Base-by-base conservation (phyloP, 371 early-diverging fungal genomes). In the Syncephalastrum monosporum region DNA sequence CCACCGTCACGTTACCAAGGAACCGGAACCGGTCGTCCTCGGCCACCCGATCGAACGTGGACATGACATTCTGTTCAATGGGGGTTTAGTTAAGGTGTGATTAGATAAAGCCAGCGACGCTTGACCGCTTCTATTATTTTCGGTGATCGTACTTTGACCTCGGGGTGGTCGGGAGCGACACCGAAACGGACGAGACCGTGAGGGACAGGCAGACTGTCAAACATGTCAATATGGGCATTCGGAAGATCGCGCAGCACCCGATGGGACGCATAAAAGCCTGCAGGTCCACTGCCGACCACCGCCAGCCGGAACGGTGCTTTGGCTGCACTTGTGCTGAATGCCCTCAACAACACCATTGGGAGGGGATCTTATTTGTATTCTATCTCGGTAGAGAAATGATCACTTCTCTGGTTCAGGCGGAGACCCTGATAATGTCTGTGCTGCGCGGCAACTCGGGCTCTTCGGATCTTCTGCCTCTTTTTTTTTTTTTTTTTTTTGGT, bases 121-220 rank as follows among this genome's bases (percentile, higher is more conserved):
- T 21, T 21, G 21, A 21, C 21, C 2, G 1, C 21, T 21, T 4
- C 33, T 4, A 33, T 7, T 33, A 12, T 33, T 5, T 2, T 8
- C 38, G 10, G 5, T 29, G 21, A 17, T 12, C 42, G 2, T 84
- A 91, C 91, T 84, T 97, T 97, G 24, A 98, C 97, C 72, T 96
- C 98, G 3, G 93, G 94, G 67, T 99, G 98, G 71, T 98, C 98
- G 3, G 99, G 98, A n/a, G 99, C 98, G 4, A 99, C 98, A 27
- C 99, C 98, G 69, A 85, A 97, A 3, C 97, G 86, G 13, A 95
- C 94, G 23, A 97, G 82, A 0, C 99, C 99, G 71, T 90, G 91
- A 7, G 98, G 98, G 1, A 91, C 82, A 2, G 95, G 91, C 1
- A 90, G 73, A 19, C 77, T 75, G 64, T 98, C 99, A 63, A 86